Evolutionary conservation across 116 monocot species (phyloP), one percentile per base, ranked within the genome.

Genomic region (Zostera marina): DNA sequence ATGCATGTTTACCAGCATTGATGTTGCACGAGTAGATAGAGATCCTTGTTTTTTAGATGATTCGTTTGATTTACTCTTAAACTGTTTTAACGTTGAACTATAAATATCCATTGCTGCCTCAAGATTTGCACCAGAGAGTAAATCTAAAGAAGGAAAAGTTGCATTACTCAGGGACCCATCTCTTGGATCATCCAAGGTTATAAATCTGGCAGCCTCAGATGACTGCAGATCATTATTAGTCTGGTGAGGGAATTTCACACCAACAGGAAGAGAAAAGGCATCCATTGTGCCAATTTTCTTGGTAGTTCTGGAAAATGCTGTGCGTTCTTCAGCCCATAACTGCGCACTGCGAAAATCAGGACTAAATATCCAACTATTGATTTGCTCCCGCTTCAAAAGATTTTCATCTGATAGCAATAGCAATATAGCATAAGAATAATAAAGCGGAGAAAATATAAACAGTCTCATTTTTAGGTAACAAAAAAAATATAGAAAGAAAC

Each of bases 21-120:
- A 81, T 64, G 82, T 77, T 44, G 98, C 98, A 64, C 90, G 90
- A 39, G 42, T 63, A 68, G 98, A 83, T 52, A 98, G 67, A n/a
- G 59, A n/a, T 41, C 79, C 80, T 55, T 70, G 66, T 47, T 81
- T 89, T 68, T 64, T 74, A 42, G 64, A 54, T 40, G 67, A 65
- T 42, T 69, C 67, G 11, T 54, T 15, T 46, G 39, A 41, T 68
- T 68, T 79, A 16, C 69, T 67, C 20, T 70, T 80, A 53, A 79
- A 15, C 47, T 67, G 44, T 41, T 59, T 56, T 22, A 73, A 47
- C 68, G 74, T 62, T 44, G 52, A 71, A 72, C 70, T 68, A 60
- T 71, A 72, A 24, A 78, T 56, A 22, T 69, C 72, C 25, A 16
- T 44, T 23, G 69, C 57, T 45, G 68, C 59, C 38, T 71, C 74